Percentiles rank a stretch among this genome's conserved stretches.
phyloP scores from a whole-genome alignment of 208 protist species.

The Novymonas esmeraldas region DNA sequence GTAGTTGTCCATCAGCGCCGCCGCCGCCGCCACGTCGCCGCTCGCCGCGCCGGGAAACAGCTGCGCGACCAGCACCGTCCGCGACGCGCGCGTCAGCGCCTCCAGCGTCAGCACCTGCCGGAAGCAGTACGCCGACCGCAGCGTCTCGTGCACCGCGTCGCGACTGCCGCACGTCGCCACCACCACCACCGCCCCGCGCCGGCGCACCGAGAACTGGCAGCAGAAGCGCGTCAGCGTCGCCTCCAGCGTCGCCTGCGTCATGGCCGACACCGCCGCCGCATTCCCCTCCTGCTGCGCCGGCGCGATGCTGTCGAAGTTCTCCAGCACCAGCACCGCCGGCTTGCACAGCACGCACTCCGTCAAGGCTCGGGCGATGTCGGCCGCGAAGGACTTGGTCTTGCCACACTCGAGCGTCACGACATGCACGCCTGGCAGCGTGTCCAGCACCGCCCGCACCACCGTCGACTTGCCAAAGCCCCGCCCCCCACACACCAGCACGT shows the following conservation, averaged over 20 bases:
- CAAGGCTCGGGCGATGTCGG: slow-evolving; percentile 50
- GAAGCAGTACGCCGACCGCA: slow-evolving; percentile 76
- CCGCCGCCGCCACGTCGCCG: slow-evolving; percentile 42
- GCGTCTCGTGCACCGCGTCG: slow-evolving; percentile 67
- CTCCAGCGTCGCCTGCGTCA: slow-evolving; percentile 69
- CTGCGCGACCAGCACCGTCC: slow-evolving; percentile 56
- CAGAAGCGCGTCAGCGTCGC: slow-evolving; percentile 53
- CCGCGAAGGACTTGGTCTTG: slow-evolving; percentile 45
- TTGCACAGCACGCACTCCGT: slow-evolving; percentile 73
- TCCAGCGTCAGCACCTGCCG: slow-evolving; percentile 55
- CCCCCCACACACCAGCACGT: slow-evolving; percentile 83
- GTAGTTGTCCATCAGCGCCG: slow-evolving; percentile 86
- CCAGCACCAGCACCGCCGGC: slow-evolving; percentile 84
- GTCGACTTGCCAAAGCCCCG: slow-evolving; percentile 87
- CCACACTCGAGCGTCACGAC: slow-evolving; percentile 66
- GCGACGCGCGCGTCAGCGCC: slow-evolving; percentile 57
- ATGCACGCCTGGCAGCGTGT: slow-evolving; percentile 50
- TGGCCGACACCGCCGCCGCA: slow-evolving; percentile 55
- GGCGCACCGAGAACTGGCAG: slow-evolving; percentile 30
- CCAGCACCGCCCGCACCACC: slow-evolving; percentile 53
- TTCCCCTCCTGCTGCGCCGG: slow-evolving; percentile 76
- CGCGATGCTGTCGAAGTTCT: slow-evolving; percentile 85
- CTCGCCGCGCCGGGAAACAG: slow-evolving; percentile 42
- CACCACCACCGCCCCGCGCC: slow-evolving; percentile 51
- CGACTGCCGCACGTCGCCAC: slow-evolving; percentile 69